Percentiles rank a stretch among this genome's conserved stretches.
Evolutionary conservation across 2,329 filamentous ascomycete species (phyloP).

Genomic region (Ramichloridium luteum): DNA sequence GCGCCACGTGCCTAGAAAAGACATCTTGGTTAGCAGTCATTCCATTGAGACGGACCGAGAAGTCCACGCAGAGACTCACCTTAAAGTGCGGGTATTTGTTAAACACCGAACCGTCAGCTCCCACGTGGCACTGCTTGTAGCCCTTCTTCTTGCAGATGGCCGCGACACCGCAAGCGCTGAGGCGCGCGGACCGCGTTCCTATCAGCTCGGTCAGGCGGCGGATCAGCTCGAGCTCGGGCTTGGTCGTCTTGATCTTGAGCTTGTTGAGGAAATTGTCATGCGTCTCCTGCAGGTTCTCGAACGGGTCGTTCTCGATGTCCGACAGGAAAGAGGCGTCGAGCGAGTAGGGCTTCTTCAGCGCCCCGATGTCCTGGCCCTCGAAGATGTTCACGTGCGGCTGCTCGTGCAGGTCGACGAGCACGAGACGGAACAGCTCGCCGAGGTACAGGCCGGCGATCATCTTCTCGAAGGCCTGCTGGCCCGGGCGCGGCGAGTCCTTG

Average conservation of each 20-base stretch:
- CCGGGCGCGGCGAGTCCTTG: slow-evolving; percentile 32
- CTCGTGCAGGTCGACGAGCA: slow-evolving; percentile 49
- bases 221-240: slow-evolving; percentile 75
- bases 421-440: slow-evolving; percentile 34
- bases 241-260: slow-evolving; percentile 57
- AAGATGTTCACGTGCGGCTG: slow-evolving; percentile 54
- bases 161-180: slow-evolving; percentile 88
- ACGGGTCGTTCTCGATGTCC: slow-evolving; percentile 84
- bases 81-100: slow-evolving; percentile 99
- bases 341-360: slow-evolving; percentile 74
- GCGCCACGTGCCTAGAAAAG: slow-evolving; percentile 55
- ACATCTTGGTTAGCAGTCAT: slow-evolving; percentile 6
- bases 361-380: slow-evolving; percentile 64
- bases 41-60: not conserved
- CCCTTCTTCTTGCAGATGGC: slow-evolving; percentile 96
- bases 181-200: slow-evolving; percentile 81
- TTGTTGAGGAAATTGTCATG: slow-evolving; percentile 66
- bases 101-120: slow-evolving; percentile 93
- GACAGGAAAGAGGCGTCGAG: slow-evolving; percentile 91
- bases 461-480: slow-evolving; percentile 36
- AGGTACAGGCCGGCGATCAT: slow-evolving; percentile 35
- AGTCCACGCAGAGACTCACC: slow-evolving; percentile 18
- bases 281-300: slow-evolving; percentile 88
- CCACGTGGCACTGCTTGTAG: slow-evolving; percentile 79
- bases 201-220: slow-evolving; percentile 86